Conservation (phyloP, 1,284 basidiomycete genomes). For the Takashimella koratensis region DNA sequence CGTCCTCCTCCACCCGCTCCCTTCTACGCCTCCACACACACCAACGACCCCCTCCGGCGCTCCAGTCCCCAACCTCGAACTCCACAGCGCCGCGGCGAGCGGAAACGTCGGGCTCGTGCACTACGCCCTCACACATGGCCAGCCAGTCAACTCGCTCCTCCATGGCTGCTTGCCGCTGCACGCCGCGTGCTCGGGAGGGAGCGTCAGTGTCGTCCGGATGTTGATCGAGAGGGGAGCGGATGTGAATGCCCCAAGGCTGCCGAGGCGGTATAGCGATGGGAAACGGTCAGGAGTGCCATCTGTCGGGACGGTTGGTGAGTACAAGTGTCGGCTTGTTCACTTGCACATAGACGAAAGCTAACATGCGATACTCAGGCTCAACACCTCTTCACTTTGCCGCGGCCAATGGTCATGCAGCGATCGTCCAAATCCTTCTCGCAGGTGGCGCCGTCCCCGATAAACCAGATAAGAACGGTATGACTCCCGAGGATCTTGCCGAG, state of each 20-base stretch:
- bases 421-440: slow-evolving; percentile 70
- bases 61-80: slow-evolving; percentile 74
- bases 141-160: slow-evolving; percentile 86
- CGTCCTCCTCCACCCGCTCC: not conserved
- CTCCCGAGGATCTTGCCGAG: slow-evolving; percentile 57
- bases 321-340: not conserved
- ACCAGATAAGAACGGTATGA: slow-evolving; percentile 80
- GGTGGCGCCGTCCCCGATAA: slow-evolving; percentile 73
- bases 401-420: slow-evolving; percentile 76
- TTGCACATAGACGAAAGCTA: not conserved
- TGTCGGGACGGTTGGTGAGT: slow-evolving; percentile 60
- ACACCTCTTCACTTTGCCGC: slow-evolving; percentile 93
- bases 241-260: slow-evolving; percentile 72
- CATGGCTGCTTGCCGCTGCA: slow-evolving; percentile 89
- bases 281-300: slow-evolving; percentile 54
- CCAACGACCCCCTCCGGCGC: not conserved
- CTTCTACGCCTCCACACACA: not conserved
- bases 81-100: slow-evolving; percentile 82
- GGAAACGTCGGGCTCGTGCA: slow-evolving; percentile 67
- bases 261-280: slow-evolving; percentile 69
- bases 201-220: slow-evolving; percentile 74
- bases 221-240: slow-evolving; percentile 87
- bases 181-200: slow-evolving; percentile 82
- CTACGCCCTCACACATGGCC: slow-evolving; percentile 77
- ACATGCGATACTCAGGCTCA: slow-evolving; percentile 56